Evolutionary conservation across 2,329 filamentous ascomycete genomes (phyloP).

Genomic region (Fusarium sp.): DNA sequence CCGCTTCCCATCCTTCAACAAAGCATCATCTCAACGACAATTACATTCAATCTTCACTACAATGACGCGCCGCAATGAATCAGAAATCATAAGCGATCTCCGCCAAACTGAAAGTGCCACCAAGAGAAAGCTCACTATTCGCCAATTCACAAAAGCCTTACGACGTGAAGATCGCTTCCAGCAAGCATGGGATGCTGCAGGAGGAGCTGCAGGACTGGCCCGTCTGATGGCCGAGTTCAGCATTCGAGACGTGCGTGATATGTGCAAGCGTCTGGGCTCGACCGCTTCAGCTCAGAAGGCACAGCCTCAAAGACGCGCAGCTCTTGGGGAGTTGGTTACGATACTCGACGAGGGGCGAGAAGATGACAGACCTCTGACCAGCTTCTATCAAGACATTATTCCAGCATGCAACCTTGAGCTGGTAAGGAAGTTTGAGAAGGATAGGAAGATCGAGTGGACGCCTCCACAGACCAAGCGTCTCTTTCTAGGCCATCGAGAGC

Average conservation of each 20-base stretch:
- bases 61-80: slow-evolving; percentile 13
- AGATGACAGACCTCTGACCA: slow-evolving; percentile 34
- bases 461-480: slow-evolving; percentile 16
- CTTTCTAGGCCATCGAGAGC: slow-evolving; percentile 26
- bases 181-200: slow-evolving; percentile 35
- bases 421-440: slow-evolving; percentile 32
- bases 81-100: slow-evolving; percentile 10
- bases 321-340: slow-evolving; percentile 31
- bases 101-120: slow-evolving; percentile 30
- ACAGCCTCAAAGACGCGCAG: slow-evolving; percentile 34
- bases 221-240: slow-evolving; percentile 41
- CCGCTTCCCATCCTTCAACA: no score
- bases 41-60: background rate
- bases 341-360: slow-evolving; percentile 15
- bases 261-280: slow-evolving; percentile 34
- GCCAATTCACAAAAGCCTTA: slow-evolving; percentile 30
- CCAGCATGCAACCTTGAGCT: slow-evolving; percentile 35
- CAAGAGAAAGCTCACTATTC: slow-evolving; percentile 28
- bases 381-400: slow-evolving; percentile 39
- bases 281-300: slow-evolving; percentile 34
- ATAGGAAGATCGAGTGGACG: slow-evolving; percentile 22
- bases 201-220: slow-evolving; percentile 35
- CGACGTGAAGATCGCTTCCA: slow-evolving; percentile 36
- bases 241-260: slow-evolving; percentile 27
- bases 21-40: background rate